These are phyloP conservation scores for Dactylis glomerata DNA, from an alignment of 176 grass and related monocot genomes.

Conservation along the genomic window DNA sequence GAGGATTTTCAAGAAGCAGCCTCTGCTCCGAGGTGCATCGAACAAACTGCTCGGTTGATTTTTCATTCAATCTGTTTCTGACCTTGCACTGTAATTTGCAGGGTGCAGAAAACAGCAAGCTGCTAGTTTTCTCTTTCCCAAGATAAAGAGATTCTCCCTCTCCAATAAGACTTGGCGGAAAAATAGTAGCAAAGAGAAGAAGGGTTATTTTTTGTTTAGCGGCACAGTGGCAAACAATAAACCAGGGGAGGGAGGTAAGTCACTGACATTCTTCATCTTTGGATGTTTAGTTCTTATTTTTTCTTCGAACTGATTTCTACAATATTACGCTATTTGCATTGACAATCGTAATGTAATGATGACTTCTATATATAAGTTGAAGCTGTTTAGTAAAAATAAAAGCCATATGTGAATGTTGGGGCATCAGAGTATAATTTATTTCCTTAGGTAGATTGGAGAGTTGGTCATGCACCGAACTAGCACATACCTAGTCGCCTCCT, in stretches of 20 bases:
- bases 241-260: not conserved
- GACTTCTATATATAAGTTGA: not conserved
- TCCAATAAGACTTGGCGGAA: not conserved
- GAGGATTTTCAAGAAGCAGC: not conserved
- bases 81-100: not conserved
- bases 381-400: not conserved
- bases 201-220: not conserved
- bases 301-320: not conserved
- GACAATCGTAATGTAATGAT: not conserved
- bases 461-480: not conserved
- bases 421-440: not conserved
- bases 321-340: not conserved
- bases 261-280: not conserved
- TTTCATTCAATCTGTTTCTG: not conserved
- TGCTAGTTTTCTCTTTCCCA: not conserved
- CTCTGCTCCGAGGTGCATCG: not conserved
- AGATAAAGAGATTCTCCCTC: not conserved
- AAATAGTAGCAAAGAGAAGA: not conserved
- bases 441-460: not conserved
- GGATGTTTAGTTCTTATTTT: not conserved
- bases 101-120: not conserved
- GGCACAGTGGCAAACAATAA: not conserved
- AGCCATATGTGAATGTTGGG: not conserved
- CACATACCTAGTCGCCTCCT: not conserved
- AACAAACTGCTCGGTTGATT: not conserved